These are phyloP conservation scores for Metschnikowia amazonensis DNA, from an alignment of 805 yeast genomes.

Conservation along the genomic window DNA sequence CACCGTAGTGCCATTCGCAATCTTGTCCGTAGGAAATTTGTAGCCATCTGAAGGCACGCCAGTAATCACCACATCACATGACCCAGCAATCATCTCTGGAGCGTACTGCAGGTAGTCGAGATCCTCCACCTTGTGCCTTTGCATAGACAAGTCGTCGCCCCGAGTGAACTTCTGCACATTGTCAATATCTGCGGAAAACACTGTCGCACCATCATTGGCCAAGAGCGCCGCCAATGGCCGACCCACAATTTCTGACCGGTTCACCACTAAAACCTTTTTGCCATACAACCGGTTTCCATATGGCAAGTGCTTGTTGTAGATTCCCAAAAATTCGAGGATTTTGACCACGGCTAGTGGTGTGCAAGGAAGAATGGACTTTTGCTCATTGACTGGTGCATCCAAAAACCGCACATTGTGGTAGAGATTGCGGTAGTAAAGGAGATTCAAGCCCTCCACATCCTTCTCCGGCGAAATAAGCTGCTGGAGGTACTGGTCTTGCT, in stretches of 20 bases:
- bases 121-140: constrained; percentile 71
- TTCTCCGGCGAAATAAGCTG: constrained; percentile 88
- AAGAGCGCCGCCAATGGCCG: constrained; percentile 92
- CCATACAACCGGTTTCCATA: constrained; percentile 94
- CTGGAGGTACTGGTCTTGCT: constrained; percentile 93
- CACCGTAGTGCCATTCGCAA: constrained; percentile 85
- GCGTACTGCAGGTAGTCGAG: constrained; percentile 47
- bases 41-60: constrained; percentile 87
- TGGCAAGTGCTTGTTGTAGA: constrained; percentile 75
- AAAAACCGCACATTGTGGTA: constrained; percentile 87
- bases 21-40: constrained; percentile 78
- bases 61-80: constrained; percentile 89
- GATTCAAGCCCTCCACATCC: constrained; percentile 95
- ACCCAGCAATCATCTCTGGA: constrained; percentile 61
- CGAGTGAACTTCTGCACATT: constrained; percentile 89
- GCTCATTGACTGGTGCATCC: constrained; percentile 61
- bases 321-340: constrained; percentile 83
- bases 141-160: constrained; percentile 82
- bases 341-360: constrained; percentile 95
- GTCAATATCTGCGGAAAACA: constrained; percentile 84
- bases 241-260: constrained; percentile 95
- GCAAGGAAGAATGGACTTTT: constrained; percentile 89
- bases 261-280: constrained; percentile 83
- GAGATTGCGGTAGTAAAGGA: constrained; percentile 86
- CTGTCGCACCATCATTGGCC: constrained; percentile 97